Percentiles rank a stretch among this genome's conserved stretches.
Evolutionary conservation across 2,329 filamentous ascomycete genomes (phyloP).

Genomic region (Cercospora sesami): DNA sequence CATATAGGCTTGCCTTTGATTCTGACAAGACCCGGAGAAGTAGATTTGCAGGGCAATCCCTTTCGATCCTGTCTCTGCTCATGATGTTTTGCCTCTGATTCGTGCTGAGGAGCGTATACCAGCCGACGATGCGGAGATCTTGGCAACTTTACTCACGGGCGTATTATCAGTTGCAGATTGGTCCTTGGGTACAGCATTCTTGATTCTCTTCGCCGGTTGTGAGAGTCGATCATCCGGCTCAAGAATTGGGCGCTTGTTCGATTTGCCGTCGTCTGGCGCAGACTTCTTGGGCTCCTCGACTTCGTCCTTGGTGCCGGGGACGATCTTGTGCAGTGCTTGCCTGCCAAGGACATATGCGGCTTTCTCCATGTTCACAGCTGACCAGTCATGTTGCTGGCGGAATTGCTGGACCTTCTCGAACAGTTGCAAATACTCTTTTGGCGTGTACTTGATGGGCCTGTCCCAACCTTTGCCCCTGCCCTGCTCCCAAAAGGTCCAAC

Average conservation of each 20-base stretch:
- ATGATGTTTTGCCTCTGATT: neutral
- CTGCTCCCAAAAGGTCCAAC: conserved; percentile 63
- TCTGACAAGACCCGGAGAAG: neutral
- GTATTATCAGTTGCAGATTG: neutral
- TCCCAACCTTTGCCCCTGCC: conserved; percentile 46
- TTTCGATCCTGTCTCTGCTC: neutral
- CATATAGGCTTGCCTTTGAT: neutral
- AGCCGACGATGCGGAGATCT: neutral
- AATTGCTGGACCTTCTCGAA: conserved; percentile 40
- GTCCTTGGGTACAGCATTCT: neutral
- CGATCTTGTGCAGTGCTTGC: neutral
- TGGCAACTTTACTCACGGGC: neutral
- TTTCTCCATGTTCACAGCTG: conserved; percentile 24
- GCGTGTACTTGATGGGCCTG: conserved; percentile 65
- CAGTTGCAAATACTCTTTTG: conserved; percentile 66
- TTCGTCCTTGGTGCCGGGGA: neutral
- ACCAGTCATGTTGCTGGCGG: conserved; percentile 47
- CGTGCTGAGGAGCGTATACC: conserved; percentile 8
- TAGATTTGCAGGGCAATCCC: neutral
- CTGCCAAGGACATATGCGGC: conserved; percentile 27
- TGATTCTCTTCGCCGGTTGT: conserved; percentile 7
- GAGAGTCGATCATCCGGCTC: neutral
- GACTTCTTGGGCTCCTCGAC: neutral
- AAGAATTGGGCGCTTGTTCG: neutral
- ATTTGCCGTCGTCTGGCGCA: neutral